Evolutionary conservation across 805 yeast genomes (phyloP).

Genomic region (Saturnispora kantuleensis): DNA sequence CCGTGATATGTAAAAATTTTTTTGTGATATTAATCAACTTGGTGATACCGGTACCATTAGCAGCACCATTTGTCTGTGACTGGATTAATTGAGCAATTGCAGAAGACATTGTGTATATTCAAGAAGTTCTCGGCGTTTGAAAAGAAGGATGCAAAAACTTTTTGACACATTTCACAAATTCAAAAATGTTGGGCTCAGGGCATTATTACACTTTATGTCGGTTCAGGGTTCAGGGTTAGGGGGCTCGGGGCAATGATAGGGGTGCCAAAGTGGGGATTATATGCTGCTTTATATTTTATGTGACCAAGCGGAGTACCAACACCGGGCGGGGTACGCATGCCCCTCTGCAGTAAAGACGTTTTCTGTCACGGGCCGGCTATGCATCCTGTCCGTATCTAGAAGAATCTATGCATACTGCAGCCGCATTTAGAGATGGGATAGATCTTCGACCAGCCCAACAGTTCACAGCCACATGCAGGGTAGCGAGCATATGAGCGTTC

Average conservation of each 20-base stretch:
- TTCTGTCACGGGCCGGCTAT: too few species aligned
- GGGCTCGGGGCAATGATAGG: too few species aligned
- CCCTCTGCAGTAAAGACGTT: too few species aligned
- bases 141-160: not conserved
- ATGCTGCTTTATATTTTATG: not conserved
- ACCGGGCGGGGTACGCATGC: not conserved
- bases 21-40: constrained; percentile 27
- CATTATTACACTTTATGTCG: too few species aligned
- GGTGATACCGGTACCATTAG: constrained; percentile 40
- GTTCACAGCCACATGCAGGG: too few species aligned
- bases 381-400: too few species aligned
- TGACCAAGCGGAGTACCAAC: not conserved
- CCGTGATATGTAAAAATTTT: constrained; percentile 12
- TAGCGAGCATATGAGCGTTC: too few species aligned
- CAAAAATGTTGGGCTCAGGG: not conserved
- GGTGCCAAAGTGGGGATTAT: too few species aligned
- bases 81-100: constrained; percentile 16
- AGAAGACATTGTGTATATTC: constrained; percentile 9
- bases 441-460: too few species aligned
- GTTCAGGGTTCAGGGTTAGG: too few species aligned
- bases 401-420: too few species aligned
- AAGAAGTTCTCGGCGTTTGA: not conserved
- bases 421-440: too few species aligned
- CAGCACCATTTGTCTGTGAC: constrained; percentile 32
- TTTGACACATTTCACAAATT: not conserved